These are phyloP conservation scores for Pseudocercospora eumusae DNA, from an alignment of 2,329 filamentous ascomycete species.

Conservation along the genomic window DNA sequence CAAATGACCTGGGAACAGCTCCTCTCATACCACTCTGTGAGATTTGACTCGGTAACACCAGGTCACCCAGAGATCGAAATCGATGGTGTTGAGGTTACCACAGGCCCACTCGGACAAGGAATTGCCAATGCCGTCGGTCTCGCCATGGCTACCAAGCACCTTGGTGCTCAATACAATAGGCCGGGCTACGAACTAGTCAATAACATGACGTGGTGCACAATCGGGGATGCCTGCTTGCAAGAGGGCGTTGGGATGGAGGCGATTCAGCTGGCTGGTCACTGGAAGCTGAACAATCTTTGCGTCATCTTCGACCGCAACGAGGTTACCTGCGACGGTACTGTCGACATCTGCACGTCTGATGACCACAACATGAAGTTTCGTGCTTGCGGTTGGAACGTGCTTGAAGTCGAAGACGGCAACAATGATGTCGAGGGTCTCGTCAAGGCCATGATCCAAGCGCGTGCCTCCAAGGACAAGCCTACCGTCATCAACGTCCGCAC, in stretches of 20 bases:
- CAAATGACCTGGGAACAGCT: conserved; percentile 60
- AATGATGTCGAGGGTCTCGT: conserved; percentile 55
- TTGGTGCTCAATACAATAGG: conserved; percentile 57
- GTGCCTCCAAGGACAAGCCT: conserved; percentile 47
- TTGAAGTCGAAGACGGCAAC: conserved; percentile 57
- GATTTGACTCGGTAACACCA: conserved; percentile 53
- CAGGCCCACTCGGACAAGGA: conserved; percentile 60
- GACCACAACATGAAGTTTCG: conserved; percentile 61
- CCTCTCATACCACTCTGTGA: conserved; percentile 55
- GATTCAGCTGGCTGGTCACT: conserved; percentile 59
- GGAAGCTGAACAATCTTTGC: conserved; percentile 57
- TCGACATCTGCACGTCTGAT: conserved; percentile 55
- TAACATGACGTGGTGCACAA: conserved; percentile 59
- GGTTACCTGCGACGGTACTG: conserved; percentile 59
- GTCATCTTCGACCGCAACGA: conserved; percentile 64
- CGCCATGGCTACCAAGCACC: conserved; percentile 59
- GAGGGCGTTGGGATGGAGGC: conserved; percentile 62
- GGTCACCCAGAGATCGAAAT: conserved; percentile 58
- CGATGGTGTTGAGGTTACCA: conserved; percentile 61
- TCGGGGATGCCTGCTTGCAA: conserved; percentile 60
- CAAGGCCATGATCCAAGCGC: conserved; percentile 46
- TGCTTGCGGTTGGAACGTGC: conserved; percentile 57
- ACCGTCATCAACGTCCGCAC: conserved; percentile 61
- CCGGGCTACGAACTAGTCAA: conserved; percentile 52
- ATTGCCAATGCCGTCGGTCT: conserved; percentile 62